phyloP scores from a whole-genome alignment of 495 filamentous ascomycete genomes.

The Chaetomidium leptoderma region DNA sequence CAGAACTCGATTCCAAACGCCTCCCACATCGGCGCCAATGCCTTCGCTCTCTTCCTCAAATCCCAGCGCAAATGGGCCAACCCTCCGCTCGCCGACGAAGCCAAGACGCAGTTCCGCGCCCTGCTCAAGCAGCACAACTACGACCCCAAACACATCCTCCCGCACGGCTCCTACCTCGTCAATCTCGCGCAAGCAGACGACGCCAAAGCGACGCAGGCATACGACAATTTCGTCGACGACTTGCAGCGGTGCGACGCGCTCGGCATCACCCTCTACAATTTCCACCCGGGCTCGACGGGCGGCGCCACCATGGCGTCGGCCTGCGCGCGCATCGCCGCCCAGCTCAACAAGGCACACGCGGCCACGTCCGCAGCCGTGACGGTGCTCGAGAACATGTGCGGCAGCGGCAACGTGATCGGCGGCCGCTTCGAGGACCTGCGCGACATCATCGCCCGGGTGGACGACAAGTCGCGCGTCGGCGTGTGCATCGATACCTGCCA shows the following conservation, averaged over 20 bases:
- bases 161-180: constrained; percentile 93
- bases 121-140: constrained; percentile 67
- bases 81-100: constrained; percentile 66
- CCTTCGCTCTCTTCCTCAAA: constrained; percentile 92
- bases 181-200: constrained; percentile 84
- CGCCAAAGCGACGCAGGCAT: constrained; percentile 79
- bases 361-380: constrained; percentile 72
- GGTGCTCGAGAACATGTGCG: constrained; percentile 93
- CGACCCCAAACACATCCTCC: constrained; percentile 70
- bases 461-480: constrained; percentile 81
- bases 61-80: constrained; percentile 94
- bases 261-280: constrained; percentile 89
- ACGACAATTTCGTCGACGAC: constrained; percentile 82
- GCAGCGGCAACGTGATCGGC: constrained; percentile 82
- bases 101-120: constrained; percentile 60
- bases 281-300: constrained; percentile 84
- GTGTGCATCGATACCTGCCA: constrained; percentile 98
- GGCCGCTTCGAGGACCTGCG: constrained; percentile 77
- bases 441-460: constrained; percentile 72
- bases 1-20: constrained; percentile 83
- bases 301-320: constrained; percentile 61
- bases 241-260: constrained; percentile 82
- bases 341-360: constrained; percentile 74
- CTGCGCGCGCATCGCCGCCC: constrained; percentile 68
- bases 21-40: constrained; percentile 78